Percentiles rank a stretch among this genome's conserved stretches.
phyloP scores from a whole-genome alignment of 768 basidiomycete genomes.

The Steccherinum ochraceum region DNA sequence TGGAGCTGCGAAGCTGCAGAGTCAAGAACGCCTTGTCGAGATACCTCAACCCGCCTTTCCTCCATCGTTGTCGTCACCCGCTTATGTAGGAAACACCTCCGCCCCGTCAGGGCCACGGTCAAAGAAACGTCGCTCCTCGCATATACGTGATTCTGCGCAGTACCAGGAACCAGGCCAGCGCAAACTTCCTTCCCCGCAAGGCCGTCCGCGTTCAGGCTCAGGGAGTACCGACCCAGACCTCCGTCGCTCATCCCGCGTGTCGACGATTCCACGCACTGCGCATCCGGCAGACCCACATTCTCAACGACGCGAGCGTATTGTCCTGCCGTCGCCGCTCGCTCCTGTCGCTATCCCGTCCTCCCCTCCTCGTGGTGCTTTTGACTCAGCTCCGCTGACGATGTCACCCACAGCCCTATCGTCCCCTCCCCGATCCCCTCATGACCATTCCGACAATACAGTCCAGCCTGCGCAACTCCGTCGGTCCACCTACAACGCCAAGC shows the following conservation, averaged over 20 bases:
- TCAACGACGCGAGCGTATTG: slow-evolving; percentile 16
- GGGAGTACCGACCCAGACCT: background rate
- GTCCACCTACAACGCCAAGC: slow-evolving; percentile 1
- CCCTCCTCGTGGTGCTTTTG: no score
- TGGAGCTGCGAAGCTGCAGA: background rate
- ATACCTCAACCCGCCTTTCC: background rate
- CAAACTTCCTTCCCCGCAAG: background rate
- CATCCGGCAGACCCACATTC: no score
- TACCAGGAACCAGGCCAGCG: background rate
- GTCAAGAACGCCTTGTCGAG: background rate
- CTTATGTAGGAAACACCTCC: no score
- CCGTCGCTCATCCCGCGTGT: background rate
- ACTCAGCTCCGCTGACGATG: background rate
- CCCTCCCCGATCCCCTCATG: background rate
- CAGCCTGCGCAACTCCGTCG: background rate
- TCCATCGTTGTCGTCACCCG: background rate
- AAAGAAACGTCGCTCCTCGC: background rate
- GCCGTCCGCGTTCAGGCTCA: background rate
- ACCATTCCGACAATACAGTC: background rate
- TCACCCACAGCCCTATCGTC: background rate
- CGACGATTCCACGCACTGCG: background rate
- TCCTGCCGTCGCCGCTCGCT: slow-evolving; percentile 19
- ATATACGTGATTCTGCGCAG: background rate
- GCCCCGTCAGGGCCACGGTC: background rate
- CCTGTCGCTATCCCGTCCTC: background rate